Base-by-base conservation (phyloP, 129 eudicot genomes). In the Artemisia annua region DNA sequence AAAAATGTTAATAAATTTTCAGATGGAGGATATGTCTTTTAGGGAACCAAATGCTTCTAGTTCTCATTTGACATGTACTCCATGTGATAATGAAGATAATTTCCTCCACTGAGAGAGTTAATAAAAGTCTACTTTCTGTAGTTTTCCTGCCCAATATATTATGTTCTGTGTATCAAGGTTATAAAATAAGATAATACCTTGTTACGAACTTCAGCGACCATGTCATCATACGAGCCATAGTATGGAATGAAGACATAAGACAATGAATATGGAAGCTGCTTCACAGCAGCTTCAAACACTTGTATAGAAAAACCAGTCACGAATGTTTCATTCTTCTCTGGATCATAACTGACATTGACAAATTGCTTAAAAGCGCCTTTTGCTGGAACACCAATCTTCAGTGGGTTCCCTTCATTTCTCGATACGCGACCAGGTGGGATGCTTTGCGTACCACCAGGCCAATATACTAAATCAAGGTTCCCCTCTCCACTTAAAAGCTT, bases 381-480 rank as follows among this genome's bases (percentile, higher is more conserved):
- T 4, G 89, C 87, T 2, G 96, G 87, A 61, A 89, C 86, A 1
- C 89, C 91, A 5, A 86, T 82, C 82, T 55, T 84, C 64, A 89
- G 11, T 17, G 80, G 87, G 60, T 55, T 81, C 60, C 78, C 79
- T n/a, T 57, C 70, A 49, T 56, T 67, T 14, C 81, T 74, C 22
- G 69, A 50, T 35, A 10, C 32, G 78, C 61, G 73, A 9, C 89
- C 91, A 15, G 15, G 60, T 1, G 96, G 96, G 20, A 78, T 72
- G 7, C 46, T 64, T 43, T 62, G 81, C 12, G 35, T 66, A 9
- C 84, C 87, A 62, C 96, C 89, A 3, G 96, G 89, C 91, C 89
- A 86, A 61, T 73, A 78, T 12, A 86, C 76, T 15, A 80, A 74
- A 65, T 72, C 80, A 60, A 88, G 70, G 17, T 55, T 63, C 12